Evolutionary conservation across 768 basidiomycete genomes (phyloP).

Genomic region (Ramaria rubella): DNA sequence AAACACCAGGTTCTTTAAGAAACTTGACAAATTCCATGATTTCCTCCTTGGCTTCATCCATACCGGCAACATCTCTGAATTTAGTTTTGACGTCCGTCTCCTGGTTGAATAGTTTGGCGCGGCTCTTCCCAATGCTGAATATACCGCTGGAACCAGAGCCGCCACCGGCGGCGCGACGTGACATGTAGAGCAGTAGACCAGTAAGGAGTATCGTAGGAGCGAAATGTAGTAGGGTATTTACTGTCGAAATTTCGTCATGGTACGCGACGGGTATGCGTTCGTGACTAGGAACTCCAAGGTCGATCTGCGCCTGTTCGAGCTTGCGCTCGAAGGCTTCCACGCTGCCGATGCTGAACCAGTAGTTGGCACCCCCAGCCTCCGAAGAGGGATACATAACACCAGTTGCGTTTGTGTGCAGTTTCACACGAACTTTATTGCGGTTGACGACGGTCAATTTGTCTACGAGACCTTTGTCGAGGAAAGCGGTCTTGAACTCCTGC

Average conservation of each 20-base stretch:
- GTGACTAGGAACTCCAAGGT: constrained; percentile 84
- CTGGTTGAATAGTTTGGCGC: constrained; percentile 92
- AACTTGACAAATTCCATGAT: constrained; percentile 99
- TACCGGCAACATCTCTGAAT: constrained; percentile 96
- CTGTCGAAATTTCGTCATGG: constrained; percentile 85
- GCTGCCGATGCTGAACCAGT: constrained; percentile 95
- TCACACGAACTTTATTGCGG: constrained; percentile 82
- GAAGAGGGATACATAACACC: constrained; percentile 67
- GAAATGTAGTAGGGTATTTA: constrained; percentile 78
- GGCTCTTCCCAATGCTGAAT: constrained; percentile 95
- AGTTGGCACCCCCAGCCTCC: constrained; percentile 50
- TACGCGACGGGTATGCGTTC: constrained; percentile 97
- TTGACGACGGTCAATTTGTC: constrained; percentile 92
- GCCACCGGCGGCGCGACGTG: constrained; percentile 57
- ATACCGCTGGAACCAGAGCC: constrained; percentile 75
- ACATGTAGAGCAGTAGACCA: constrained; percentile 86
- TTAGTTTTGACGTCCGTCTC: constrained; percentile 90
- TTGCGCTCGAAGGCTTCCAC: constrained; percentile 95
- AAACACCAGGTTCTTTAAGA: constrained; percentile 89
- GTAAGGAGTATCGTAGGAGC: constrained; percentile 92
- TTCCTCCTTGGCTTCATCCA: constrained; percentile 99
- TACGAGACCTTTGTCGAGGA: constrained; percentile 94
- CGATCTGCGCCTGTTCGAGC: constrained; percentile 87
- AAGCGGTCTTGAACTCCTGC: constrained; percentile 97
- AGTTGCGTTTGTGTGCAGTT: constrained; percentile 85